Conservation (phyloP, 2,329 filamentous ascomycete species). For the Coniochaeta sp. region DNA sequence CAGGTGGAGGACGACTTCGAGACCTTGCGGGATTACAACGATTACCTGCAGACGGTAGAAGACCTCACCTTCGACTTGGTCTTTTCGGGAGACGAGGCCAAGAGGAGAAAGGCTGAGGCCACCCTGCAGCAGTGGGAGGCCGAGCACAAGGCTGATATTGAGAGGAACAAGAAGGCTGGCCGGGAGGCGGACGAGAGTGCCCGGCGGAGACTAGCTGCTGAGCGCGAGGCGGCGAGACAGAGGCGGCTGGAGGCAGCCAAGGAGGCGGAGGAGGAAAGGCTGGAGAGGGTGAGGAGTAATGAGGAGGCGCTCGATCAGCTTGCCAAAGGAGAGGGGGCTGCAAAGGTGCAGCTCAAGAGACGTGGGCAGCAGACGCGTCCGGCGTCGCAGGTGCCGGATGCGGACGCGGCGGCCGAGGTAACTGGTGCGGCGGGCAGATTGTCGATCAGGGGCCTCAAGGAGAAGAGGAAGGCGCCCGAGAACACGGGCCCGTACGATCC, state of each 20-base stretch:
- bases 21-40: conserved; percentile 74
- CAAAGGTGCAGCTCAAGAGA: conserved; percentile 64
- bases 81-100: conserved; percentile 53
- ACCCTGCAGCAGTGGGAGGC: conserved; percentile 63
- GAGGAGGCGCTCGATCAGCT: conserved; percentile 65
- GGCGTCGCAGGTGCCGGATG: conserved; percentile 8
- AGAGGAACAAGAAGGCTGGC: conserved; percentile 48
- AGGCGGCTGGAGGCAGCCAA: conserved; percentile 54
- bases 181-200: conserved; percentile 47
- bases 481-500: conserved; percentile 75
- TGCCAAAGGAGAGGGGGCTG: conserved; percentile 50
- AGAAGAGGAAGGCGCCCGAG: conserved; percentile 34
- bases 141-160: conserved; percentile 61
- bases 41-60: conserved; percentile 92
- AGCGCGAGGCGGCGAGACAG: conserved; percentile 58
- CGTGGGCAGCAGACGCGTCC: conserved; percentile 42
- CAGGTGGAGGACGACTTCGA: conserved; percentile 88
- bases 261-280: conserved; percentile 65
- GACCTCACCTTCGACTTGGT: conserved; percentile 85
- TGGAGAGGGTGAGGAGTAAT: conserved; percentile 53
- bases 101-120: conserved; percentile 31
- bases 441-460: conserved; percentile 76
- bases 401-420: conserved; percentile 8
- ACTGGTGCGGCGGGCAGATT: conserved; percentile 24
- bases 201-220: conserved; percentile 49